Percentiles rank a stretch among this genome's conserved stretches.
Conservation (phyloP, 2,329 filamentous ascomycete genomes). For the Hypoxylon sp. region DNA sequence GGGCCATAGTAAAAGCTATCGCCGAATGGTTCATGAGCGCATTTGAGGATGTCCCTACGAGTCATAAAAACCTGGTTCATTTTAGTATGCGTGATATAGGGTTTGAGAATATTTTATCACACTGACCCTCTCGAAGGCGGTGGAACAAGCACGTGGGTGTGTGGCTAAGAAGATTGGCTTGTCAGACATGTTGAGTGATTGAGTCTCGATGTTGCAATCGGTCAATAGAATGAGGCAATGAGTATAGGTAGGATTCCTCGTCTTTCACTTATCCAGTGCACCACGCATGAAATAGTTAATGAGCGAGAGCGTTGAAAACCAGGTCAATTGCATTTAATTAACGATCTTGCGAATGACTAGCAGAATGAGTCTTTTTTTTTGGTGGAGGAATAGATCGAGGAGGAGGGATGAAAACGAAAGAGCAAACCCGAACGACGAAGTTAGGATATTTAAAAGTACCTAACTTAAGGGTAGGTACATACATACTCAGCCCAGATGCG, state of each 20-base stretch:
- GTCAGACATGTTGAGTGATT: slow-evolving; percentile 72
- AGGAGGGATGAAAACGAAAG: slow-evolving; percentile 22
- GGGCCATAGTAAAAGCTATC: slow-evolving; percentile 97
- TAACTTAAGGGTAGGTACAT: slow-evolving; percentile 19
- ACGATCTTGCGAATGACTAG: slow-evolving; percentile 22
- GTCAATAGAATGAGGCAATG: slow-evolving; percentile 35
- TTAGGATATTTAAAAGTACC: slow-evolving; percentile 24
- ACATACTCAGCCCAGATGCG: slow-evolving; percentile 7
- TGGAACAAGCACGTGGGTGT: slow-evolving; percentile 94
- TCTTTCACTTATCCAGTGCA: slow-evolving; percentile 47
- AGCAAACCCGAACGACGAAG: slow-evolving; percentile 30
- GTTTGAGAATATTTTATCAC: slow-evolving; percentile 16
- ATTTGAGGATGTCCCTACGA: slow-evolving; percentile 82
- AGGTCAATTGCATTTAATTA: slow-evolving; percentile 46
- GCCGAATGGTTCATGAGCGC: slow-evolving; percentile 95
- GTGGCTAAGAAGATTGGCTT: slow-evolving; percentile 94
- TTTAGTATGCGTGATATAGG: slow-evolving; percentile 35
- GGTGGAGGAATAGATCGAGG: slow-evolving; percentile 14
- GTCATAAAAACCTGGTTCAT: slow-evolving; percentile 91
- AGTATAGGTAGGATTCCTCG: slow-evolving; percentile 22
- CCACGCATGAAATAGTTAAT: slow-evolving; percentile 54
- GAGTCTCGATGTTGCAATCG: slow-evolving; percentile 50
- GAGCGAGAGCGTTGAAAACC: slow-evolving; percentile 43
- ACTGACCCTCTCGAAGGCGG: slow-evolving; percentile 92
- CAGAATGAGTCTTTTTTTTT: slow-evolving; percentile 11